These are phyloP conservation scores for Sclerotinia trifoliorum DNA, from an alignment of 2,329 filamentous ascomycete genomes.

Conservation along the genomic window DNA sequence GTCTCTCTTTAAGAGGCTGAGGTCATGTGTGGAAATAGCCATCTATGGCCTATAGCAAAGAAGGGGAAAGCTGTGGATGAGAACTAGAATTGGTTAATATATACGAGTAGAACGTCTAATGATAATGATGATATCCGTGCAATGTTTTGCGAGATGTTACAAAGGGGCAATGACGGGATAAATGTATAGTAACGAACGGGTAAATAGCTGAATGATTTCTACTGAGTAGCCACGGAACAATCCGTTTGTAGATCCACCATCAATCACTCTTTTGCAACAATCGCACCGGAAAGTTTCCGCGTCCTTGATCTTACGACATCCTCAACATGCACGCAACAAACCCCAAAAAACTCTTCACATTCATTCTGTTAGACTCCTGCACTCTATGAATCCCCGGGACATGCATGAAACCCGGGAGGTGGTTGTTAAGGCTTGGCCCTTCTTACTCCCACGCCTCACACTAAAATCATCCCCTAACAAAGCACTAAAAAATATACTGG, in stretches of 20 bases:
- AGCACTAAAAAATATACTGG: neutral
- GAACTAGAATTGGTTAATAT: neutral
- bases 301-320: too few species aligned
- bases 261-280: too few species aligned
- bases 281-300: too few species aligned
- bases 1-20: neutral
- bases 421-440: neutral
- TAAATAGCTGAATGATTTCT: too few species aligned
- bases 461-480: neutral
- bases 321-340: neutral
- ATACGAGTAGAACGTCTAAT: neutral
- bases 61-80: neutral
- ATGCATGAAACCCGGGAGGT: neutral
- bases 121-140: too few species aligned
- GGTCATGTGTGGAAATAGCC: neutral
- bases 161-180: too few species aligned
- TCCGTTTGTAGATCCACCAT: too few species aligned
- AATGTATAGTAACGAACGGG: too few species aligned
- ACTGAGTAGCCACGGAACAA: too few species aligned
- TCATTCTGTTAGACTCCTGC: neutral
- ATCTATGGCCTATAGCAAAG: neutral
- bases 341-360: neutral
- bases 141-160: too few species aligned
- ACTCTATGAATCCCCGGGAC: neutral
- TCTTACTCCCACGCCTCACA: slow-evolving; percentile 13